Evolutionary conservation across 169 alveolate species (phyloP).

Genomic region (Eimeria necatrix): DNA sequence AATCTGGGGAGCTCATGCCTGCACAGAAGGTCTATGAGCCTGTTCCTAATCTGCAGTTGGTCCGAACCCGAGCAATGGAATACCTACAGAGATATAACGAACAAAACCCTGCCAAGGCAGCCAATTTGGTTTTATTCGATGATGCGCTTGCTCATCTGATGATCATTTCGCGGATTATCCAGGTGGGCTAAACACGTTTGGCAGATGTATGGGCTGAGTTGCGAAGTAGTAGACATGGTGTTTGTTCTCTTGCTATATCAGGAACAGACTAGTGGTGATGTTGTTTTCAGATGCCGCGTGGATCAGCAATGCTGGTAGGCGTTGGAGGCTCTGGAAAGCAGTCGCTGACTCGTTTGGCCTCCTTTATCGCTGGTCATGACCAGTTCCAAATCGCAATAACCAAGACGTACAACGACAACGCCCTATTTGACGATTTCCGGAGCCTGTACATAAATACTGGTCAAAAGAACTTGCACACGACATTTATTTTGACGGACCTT

Average conservation of each 20-base stretch:
- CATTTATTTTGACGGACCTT: constrained; percentile 97
- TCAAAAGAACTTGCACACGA: constrained; percentile 92
- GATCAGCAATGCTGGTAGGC: constrained; percentile 97
- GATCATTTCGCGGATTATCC: constrained; percentile 94
- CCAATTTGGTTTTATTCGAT: constrained; percentile 97
- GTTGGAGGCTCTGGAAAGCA: constrained; percentile 99
- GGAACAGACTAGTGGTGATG: constrained; percentile 70
- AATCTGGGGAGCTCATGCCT: constrained; percentile 90
- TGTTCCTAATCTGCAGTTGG: constrained; percentile 76
- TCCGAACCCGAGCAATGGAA: constrained; percentile 90
- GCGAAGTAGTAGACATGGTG: background rate
- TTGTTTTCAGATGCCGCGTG: constrained; percentile 92
- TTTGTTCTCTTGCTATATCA: background rate
- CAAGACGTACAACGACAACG: constrained; percentile 94
- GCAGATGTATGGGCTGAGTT: too few relatives aligned
- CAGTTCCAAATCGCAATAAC: constrained; percentile 94
- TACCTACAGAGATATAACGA: constrained; percentile 94
- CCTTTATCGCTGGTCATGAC: constrained; percentile 91
- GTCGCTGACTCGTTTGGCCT: constrained; percentile 96
- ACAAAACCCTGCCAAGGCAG: constrained; percentile 93
- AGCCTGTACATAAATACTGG: constrained; percentile 94
- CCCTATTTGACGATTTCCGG: constrained; percentile 95
- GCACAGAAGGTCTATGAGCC: constrained; percentile 92
- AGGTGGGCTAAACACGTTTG: constrained; percentile 85
- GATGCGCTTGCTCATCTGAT: constrained; percentile 97